Percentiles rank a stretch among this genome's conserved stretches.
phyloP scores from a whole-genome alignment of 176 grass and related monocot genomes.

The Aegilops bicornis region DNA sequence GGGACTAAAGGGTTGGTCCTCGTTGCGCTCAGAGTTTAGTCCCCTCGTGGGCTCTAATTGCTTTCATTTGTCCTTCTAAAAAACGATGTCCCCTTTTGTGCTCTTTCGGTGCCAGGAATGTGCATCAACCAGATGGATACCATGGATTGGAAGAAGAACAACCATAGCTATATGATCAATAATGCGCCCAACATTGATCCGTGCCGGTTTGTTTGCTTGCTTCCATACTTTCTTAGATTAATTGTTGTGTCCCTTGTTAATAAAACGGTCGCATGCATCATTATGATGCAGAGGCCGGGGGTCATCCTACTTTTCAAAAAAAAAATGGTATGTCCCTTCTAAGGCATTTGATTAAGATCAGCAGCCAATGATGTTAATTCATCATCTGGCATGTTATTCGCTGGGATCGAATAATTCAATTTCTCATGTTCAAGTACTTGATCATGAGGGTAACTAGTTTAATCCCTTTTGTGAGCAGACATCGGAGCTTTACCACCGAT shows the following conservation, averaged over 20 bases:
- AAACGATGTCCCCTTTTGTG: not conserved
- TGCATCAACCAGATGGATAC: not conserved
- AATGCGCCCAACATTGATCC: conserved; percentile 7
- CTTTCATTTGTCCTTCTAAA: too few species aligned
- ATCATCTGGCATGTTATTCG: not conserved
- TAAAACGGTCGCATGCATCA: too few species aligned
- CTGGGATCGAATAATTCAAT: not conserved
- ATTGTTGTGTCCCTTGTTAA: conserved; percentile 16
- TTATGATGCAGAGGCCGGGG: too few species aligned
- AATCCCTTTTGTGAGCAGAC: not conserved
- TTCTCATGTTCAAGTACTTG: not conserved
- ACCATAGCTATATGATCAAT: not conserved
- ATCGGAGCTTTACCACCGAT: not conserved
- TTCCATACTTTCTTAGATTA: not conserved
- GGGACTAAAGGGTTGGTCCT: too few species aligned
- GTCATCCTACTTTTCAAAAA: too few species aligned
- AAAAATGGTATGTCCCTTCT: conserved; percentile 8
- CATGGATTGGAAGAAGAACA: not conserved
- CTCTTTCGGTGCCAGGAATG: not conserved
- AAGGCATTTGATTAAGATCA: conserved; percentile 37
- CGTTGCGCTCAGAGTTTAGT: too few species aligned
- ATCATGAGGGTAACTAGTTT: not conserved
- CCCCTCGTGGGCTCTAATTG: not conserved
- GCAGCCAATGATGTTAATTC: not conserved
- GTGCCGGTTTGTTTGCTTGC: not conserved